Evolutionary conservation across 352 stramenopile genomes (phyloP), one percentile per base, ranked within the genome.

Genomic region (Pythium graminicola): DNA sequence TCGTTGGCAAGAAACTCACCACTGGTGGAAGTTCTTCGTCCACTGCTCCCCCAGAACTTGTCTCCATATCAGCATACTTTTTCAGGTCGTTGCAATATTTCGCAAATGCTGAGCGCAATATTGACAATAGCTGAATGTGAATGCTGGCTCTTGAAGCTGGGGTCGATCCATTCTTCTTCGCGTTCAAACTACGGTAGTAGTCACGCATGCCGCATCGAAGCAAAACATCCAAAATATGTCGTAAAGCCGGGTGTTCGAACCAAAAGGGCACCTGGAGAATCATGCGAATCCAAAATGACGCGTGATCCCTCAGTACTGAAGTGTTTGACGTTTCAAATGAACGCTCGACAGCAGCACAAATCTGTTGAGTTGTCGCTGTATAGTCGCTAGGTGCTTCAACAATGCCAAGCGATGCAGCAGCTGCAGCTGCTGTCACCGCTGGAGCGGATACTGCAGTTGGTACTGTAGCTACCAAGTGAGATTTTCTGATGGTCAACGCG

Each of bases 211-310:
- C 84, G 50, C 78, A 87, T 9, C 69, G 70, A 9, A 88, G 24
- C 13, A 92, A 57, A n/a, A 81, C 66, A 47, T 92, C 79, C 16
- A 89, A 27, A 3, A 89, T 49, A 54, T 86, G 67, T 9, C 81
- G 73, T 29, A 92, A 76, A 0, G 67, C 75, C 20, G 72, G 64
- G 48, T 86, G 83, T 53, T 92, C 79, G 51, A 80, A 86, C 81
- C 81, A 92, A 38, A 83, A 85, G 4, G 81, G 81, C 13, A 89
- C 77, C 50, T 84, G 73, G 1, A 89, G 54, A 26, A 91, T 41
- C 22, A 75, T 54, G 46, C 75, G 78, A 49, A 75, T 62, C 81
- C 81, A 91, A 39, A 85, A 88, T 2, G 54, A 26, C 45, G 78
- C 70, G 17, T 72, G 60, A 9, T 81, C 60, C 13, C 31, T 44